Percentiles rank a stretch among this genome's conserved stretches.
These are phyloP conservation scores for Protea cynaroides DNA, from an alignment of 164 flowering plant species.

Conservation along the genomic window DNA sequence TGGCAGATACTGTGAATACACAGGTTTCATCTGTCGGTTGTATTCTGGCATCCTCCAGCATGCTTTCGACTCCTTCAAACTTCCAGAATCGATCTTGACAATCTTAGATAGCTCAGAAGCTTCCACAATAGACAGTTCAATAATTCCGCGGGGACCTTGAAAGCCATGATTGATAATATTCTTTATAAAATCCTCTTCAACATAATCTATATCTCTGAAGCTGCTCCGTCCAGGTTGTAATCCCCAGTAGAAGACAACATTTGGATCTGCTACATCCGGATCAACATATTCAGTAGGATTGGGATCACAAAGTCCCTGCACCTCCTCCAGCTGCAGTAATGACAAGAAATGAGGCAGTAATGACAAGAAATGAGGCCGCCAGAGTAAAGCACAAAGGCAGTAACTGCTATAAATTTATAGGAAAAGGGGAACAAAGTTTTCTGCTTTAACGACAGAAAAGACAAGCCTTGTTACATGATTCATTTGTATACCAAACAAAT, in stretches of 20 bases:
- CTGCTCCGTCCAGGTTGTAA: conserved; percentile 22
- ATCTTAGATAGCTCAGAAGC: conserved; percentile 27
- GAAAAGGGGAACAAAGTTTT: too few relatives aligned
- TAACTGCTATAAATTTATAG: too few relatives aligned
- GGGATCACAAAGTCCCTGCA: conserved; percentile 45
- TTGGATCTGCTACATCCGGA: conserved; percentile 26
- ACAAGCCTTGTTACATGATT: too few relatives aligned
- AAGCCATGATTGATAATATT: conserved; percentile 22
- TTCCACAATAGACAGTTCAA: conserved; percentile 32
- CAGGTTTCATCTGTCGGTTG: conserved; percentile 5
- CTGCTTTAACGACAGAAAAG: too few relatives aligned
- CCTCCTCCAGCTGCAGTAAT: conserved; percentile 46
- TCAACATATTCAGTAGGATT: conserved; percentile 47
- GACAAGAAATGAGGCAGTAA: conserved; percentile 9
- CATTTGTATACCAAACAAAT: too few relatives aligned
- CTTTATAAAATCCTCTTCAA: conserved; percentile 34
- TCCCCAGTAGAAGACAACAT: conserved; percentile 55
- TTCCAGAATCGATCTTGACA: conserved; percentile 8
- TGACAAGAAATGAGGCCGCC: background rate
- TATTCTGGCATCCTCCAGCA: conserved; percentile 11
- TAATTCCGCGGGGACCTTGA: conserved; percentile 28
- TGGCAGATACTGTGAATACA: conserved; percentile 14
- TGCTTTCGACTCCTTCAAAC: conserved; percentile 9
- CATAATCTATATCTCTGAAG: conserved; percentile 17
- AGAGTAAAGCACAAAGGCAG: background rate